Conservation (phyloP, 805 yeast genomes). For the Candida pseudoglaebosa region DNA sequence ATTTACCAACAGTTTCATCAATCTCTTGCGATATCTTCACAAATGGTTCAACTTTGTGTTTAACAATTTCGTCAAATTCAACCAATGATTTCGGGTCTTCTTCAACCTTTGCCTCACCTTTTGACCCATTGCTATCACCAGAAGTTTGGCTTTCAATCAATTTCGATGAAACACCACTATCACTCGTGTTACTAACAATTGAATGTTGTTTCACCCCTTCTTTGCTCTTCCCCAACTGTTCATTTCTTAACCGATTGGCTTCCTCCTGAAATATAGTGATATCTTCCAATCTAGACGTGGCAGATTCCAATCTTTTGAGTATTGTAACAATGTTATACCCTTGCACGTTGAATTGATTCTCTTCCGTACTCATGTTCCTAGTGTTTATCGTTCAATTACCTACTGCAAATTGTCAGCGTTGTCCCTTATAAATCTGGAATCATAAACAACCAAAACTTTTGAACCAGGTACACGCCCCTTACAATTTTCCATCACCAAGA, state of each 20-base stretch:
- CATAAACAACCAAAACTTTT: background rate
- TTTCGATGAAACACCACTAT: constrained; percentile 4
- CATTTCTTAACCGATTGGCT: constrained; percentile 16
- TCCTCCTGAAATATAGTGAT: constrained; percentile 76
- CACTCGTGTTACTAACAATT: constrained; percentile 4
- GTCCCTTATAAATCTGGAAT: background rate
- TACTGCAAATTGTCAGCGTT: too few species aligned
- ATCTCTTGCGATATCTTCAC: constrained; percentile 48
- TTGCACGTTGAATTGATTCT: constrained; percentile 53
- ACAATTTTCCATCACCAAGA: background rate
- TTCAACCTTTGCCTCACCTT: background rate
- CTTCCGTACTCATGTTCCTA: constrained; percentile 30
- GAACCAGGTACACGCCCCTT: too few species aligned
- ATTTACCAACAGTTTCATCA: constrained; percentile 56
- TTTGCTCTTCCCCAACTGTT: constrained; percentile 12
- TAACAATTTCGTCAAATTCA: background rate
- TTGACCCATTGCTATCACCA: constrained; percentile 1
- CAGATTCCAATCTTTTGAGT: constrained; percentile 74
- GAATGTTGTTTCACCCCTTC: constrained; percentile 1
- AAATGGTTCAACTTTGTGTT: constrained; percentile 41
- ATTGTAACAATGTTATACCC: constrained; percentile 87
- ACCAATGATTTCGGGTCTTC: background rate
- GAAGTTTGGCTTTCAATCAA: background rate
- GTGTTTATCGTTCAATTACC: background rate
- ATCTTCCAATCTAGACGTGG: constrained; percentile 89